Conservation (phyloP, 805 yeast species). For the Clavispora phyllophila region DNA sequence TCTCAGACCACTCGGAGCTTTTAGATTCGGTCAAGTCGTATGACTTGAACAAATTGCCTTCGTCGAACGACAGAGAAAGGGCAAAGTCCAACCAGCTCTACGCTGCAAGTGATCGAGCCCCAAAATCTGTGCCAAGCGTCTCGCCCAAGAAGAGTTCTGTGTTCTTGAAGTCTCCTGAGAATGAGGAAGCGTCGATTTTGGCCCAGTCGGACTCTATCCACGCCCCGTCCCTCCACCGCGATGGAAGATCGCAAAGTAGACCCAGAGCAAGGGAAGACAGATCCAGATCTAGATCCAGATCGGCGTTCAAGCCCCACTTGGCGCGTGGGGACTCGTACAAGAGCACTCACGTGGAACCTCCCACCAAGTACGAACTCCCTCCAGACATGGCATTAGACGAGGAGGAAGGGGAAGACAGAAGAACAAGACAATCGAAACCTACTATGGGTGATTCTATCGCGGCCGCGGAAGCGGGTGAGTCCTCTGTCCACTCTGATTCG, state of each 20-base stretch:
- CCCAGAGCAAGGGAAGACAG: constrained; percentile 19
- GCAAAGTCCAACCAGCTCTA: constrained; percentile 11
- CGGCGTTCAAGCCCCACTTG: constrained; percentile 48
- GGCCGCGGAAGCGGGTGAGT: constrained; percentile 30
- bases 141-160: constrained; percentile 9
- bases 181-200: constrained; percentile 10
- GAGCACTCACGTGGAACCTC: constrained; percentile 45
- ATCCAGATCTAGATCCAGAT: constrained; percentile 21
- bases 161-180: constrained; percentile 3
- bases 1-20: constrained; percentile 32
- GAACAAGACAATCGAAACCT: constrained; percentile 38
- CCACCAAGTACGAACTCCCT: constrained; percentile 39
- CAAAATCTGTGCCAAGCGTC: constrained; percentile 4
- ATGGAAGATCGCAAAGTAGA: constrained; percentile 21
- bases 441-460: constrained; percentile 43
- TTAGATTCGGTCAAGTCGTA: constrained; percentile 30
- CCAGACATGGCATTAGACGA: constrained; percentile 26
- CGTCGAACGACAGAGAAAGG: constrained; percentile 12
- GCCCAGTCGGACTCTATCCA: constrained; percentile 15
- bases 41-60: constrained; percentile 25
- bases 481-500: constrained; percentile 5
- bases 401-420: constrained; percentile 31
- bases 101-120: constrained; percentile 4
- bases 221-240: constrained; percentile 14
- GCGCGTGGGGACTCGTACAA: constrained; percentile 79